Conservation (phyloP, 345 rosid genomes). For the Pistacia vera region DNA sequence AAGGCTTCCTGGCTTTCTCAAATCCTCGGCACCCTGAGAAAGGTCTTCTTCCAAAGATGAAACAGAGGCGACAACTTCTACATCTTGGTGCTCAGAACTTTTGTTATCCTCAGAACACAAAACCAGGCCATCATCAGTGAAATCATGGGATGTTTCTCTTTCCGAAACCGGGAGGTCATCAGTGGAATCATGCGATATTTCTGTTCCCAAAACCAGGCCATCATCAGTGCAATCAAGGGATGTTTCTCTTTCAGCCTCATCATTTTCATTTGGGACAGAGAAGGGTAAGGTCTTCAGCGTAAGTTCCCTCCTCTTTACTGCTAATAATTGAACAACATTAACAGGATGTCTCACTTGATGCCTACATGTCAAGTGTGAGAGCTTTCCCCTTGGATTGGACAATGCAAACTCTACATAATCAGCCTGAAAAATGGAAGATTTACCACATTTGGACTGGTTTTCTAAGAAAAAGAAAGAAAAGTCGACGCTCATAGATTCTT, state of each 20-base stretch:
- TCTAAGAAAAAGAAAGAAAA: neutral
- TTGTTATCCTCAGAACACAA: slow-evolving; percentile 23
- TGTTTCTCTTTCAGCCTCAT: slow-evolving; percentile 29
- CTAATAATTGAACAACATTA: slow-evolving; percentile 16
- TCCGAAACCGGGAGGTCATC: slow-evolving; percentile 20
- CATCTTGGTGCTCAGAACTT: slow-evolving; percentile 27
- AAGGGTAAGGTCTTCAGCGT: slow-evolving; percentile 21
- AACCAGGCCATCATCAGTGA: slow-evolving; percentile 22
- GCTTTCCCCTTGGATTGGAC: slow-evolving; percentile 25
- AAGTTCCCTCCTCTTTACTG: slow-evolving; percentile 12
- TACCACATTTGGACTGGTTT: neutral
- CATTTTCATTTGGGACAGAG: too few species aligned
- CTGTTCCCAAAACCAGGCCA: neutral
- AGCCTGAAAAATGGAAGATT: slow-evolving; percentile 27
- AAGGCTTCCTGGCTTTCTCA: slow-evolving; percentile 30
- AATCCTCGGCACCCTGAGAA: slow-evolving; percentile 29
- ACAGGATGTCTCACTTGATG: slow-evolving; percentile 17
- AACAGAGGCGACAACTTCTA: slow-evolving; percentile 26
- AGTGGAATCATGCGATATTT: neutral
- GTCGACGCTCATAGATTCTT: neutral
- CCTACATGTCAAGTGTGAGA: slow-evolving; percentile 18
- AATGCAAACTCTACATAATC: slow-evolving; percentile 30
- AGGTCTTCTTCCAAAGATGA: slow-evolving; percentile 24
- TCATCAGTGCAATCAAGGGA: slow-evolving; percentile 29
- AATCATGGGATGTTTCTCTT: slow-evolving; percentile 26